These are phyloP conservation scores for Xylaria sp. DNA, from an alignment of 2,329 filamentous ascomycete species.

Conservation along the genomic window DNA sequence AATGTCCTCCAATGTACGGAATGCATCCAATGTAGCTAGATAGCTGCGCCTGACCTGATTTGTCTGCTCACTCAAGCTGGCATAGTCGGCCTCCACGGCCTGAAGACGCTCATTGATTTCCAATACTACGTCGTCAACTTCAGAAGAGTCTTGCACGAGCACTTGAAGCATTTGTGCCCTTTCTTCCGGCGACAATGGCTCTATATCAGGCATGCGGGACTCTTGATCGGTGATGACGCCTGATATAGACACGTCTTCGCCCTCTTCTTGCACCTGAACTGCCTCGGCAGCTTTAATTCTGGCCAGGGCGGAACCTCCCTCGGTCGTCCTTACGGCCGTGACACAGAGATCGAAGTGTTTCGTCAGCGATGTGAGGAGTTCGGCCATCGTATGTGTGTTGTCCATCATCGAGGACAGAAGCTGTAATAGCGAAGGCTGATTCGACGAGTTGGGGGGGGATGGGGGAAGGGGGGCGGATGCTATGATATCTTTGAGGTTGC, in stretches of 20 bases:
- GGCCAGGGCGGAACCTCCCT: constrained; percentile 67
- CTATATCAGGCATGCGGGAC: constrained; percentile 47
- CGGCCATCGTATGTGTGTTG: constrained; percentile 77
- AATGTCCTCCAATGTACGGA: constrained; percentile 62
- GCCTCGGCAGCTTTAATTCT: constrained; percentile 63
- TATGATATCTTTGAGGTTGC: constrained; percentile 56
- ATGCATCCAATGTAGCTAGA: constrained; percentile 55
- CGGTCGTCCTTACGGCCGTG: constrained; percentile 83
- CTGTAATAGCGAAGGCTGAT: constrained; percentile 42
- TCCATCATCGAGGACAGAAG: constrained; percentile 60
- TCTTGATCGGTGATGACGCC: constrained; percentile 59
- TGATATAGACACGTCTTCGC: constrained; percentile 56
- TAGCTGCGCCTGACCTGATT: constrained; percentile 52
- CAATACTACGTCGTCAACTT: constrained; percentile 60
- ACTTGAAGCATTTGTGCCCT: constrained; percentile 78
- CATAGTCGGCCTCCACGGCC: constrained; percentile 70
- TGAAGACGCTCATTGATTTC: constrained; percentile 70
- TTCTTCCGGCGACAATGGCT: constrained; percentile 70
- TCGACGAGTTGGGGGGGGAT: constrained; percentile 35
- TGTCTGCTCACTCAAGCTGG: constrained; percentile 58
- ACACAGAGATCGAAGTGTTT: constrained; percentile 91
- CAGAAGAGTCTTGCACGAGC: constrained; percentile 63
- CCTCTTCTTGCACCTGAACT: constrained; percentile 40
- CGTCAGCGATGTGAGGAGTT: constrained; percentile 72
- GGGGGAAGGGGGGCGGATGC: constrained; percentile 36